A percentile compares a stretch with the other conserved stretches of the same genome.
phyloP scores from a whole-genome alignment of 768 basidiomycete genomes.

The Tylopilus sp. region DNA sequence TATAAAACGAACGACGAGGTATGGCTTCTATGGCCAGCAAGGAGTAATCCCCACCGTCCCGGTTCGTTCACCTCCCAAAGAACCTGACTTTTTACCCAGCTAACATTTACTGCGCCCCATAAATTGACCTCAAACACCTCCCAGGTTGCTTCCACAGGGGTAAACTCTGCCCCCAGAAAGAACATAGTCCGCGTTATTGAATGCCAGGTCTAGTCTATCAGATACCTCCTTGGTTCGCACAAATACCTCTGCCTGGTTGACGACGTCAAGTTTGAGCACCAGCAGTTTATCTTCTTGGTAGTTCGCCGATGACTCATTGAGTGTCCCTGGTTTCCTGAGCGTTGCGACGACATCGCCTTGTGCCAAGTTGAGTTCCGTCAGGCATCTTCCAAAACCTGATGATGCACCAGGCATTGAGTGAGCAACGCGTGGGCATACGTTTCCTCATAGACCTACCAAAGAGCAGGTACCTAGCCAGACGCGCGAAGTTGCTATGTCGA shows the following conservation, averaged over 20 bases:
- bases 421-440: not conserved
- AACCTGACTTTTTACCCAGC: constrained; percentile 19
- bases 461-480: constrained; percentile 1
- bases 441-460: no score
- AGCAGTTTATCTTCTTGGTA: constrained; percentile 10
- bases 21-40: constrained; percentile 23
- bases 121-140: constrained; percentile 16
- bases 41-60: constrained; percentile 29
- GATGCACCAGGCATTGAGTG: constrained; percentile 37
- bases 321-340: constrained; percentile 34
- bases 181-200: constrained; percentile 6
- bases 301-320: not conserved
- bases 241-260: not conserved
- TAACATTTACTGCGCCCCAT: not conserved
- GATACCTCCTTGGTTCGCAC: not conserved
- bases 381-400: constrained; percentile 34
- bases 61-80: constrained; percentile 27
- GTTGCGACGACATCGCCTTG: constrained; percentile 39
- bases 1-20: constrained; percentile 15
- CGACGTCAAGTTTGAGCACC: constrained; percentile 12
- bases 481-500: not conserved
- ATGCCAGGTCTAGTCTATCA: constrained; percentile 8
- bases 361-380: constrained; percentile 29
- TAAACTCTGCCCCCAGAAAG: constrained; percentile 17
- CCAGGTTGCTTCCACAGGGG: constrained; percentile 10